phyloP scores from a whole-genome alignment of 2,329 filamentous ascomycete species.

The Aureobasidium sp. region DNA sequence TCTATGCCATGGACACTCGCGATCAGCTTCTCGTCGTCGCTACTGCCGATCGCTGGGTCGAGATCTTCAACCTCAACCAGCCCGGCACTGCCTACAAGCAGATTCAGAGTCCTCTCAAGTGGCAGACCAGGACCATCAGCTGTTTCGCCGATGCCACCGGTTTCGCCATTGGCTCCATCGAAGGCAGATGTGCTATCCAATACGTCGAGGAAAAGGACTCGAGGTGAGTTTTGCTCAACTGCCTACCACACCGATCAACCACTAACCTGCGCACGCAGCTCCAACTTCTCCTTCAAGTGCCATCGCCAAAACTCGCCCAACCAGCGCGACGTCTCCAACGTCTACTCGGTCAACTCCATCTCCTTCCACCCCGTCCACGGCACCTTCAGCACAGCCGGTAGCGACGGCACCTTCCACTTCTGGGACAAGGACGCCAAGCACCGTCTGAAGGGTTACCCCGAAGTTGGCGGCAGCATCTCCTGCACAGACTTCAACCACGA shows the following conservation, averaged over 20 bases:
- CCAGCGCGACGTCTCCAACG: slow-evolving; percentile 64
- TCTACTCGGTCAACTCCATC: slow-evolving; percentile 93
- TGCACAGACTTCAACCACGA: slow-evolving; percentile 84
- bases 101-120: slow-evolving; percentile 90
- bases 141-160: slow-evolving; percentile 89
- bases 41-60: slow-evolving; percentile 92
- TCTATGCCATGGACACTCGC: slow-evolving; percentile 87
- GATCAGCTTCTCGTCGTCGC: slow-evolving; percentile 80
- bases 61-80: slow-evolving; percentile 83
- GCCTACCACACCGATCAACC: not conserved
- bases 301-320: slow-evolving; percentile 70
- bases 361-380: slow-evolving; percentile 95
- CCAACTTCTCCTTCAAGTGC: slow-evolving; percentile 99
- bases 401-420: slow-evolving; percentile 94
- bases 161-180: slow-evolving; percentile 92
- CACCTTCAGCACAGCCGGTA: slow-evolving; percentile 95
- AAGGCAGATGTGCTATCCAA: slow-evolving; percentile 94
- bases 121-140: slow-evolving; percentile 91
- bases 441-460: slow-evolving; percentile 55
- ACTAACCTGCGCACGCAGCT: slow-evolving; percentile 29
- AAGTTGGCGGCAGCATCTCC: slow-evolving; percentile 67
- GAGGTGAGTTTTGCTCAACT: slow-evolving; percentile 32
- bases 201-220: slow-evolving; percentile 96
- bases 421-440: slow-evolving; percentile 63
- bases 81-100: slow-evolving; percentile 93